These are phyloP conservation scores for Vanilla planifolia DNA, from an alignment of 106 monocot species.

Conservation along the genomic window DNA sequence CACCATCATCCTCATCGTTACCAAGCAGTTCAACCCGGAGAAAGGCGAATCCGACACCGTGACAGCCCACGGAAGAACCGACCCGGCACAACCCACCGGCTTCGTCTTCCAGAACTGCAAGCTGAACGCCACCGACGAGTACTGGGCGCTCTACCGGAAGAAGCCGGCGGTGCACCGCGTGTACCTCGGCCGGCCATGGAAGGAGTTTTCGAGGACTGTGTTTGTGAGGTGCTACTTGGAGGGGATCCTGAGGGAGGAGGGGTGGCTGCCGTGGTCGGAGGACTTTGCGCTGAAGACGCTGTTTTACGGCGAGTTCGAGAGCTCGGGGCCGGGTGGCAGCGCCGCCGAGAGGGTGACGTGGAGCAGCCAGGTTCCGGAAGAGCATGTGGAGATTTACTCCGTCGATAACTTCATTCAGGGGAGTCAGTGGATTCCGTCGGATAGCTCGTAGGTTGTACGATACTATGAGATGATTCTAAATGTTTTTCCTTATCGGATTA, in stretches of 20 bases:
- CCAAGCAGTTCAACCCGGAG: slow-evolving; percentile 15
- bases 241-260: slow-evolving; percentile 38
- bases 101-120: slow-evolving; percentile 49
- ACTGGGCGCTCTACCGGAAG: slow-evolving; percentile 28
- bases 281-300: slow-evolving; percentile 59
- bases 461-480: too few species aligned
- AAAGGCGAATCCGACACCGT: slow-evolving; percentile 28
- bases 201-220: slow-evolving; percentile 72
- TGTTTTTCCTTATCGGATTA: too few species aligned
- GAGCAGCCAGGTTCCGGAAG: slow-evolving; percentile 52
- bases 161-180: slow-evolving; percentile 28
- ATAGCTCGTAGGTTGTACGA: too few species aligned
- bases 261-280: slow-evolving; percentile 47
- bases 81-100: slow-evolving; percentile 60
- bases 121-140: slow-evolving; percentile 43
- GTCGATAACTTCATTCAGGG: slow-evolving; percentile 49
- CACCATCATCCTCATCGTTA: slow-evolving; percentile 12
- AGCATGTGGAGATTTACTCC: slow-evolving; percentile 41
- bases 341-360: slow-evolving; percentile 33
- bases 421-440: too few species aligned
- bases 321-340: slow-evolving; percentile 36
- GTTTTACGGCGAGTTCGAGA: slow-evolving; percentile 55
- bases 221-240: slow-evolving; percentile 30
- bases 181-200: slow-evolving; percentile 70
- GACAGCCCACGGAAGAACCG: slow-evolving; percentile 60